Base-by-base conservation (phyloP, 148 eudicot genomes). In the Vaccinium vitisidaea region DNA sequence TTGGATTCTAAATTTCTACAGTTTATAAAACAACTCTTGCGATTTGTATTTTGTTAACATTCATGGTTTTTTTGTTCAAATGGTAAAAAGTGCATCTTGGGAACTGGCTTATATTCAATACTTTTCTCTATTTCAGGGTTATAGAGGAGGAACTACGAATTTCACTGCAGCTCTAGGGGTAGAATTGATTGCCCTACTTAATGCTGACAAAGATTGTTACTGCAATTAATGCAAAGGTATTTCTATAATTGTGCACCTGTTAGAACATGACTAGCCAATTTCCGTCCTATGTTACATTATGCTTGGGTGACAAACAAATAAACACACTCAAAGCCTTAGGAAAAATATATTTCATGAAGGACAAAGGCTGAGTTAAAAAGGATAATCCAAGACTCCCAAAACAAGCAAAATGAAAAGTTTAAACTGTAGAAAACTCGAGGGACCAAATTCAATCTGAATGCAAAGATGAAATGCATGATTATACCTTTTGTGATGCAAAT, bases 181-280 rank as follows among this genome's bases (percentile, higher is more conserved):
- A 67, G 73, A 67, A 67, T 25, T 67, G 36, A 27, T 67, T 25
- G 46, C 15, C 27, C 11, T 25, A 10, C 36, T 67, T 67, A 27
- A 6, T 6, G 73, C 73, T 27, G 9, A 67, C 36, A 67, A 67
- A 32, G 73, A 67, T 27, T 67, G 36, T 67, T 67, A 25, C 73
- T 67, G 73, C 73, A 27, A 67, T 67, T 67, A 67, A 67, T 67
- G 73, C 73, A 25, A 25, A 67, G 73, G 73, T 67, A 67, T 65
- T 21, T 9, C 36, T 12, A 15, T 67, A 67, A 27, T 63, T 9
- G 13, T 67, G 39, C 36, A 27, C 73, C 39, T 67, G 73, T 16
- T 67, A 67, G 73, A 67, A 67, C 73, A 3, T 67, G 36, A 25
- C 16, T 67, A 11, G 16, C 27, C 36, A 25, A 27, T 23, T 25